phyloP scores from a whole-genome alignment of 805 yeast species.

The Ogataea methylovora region DNA sequence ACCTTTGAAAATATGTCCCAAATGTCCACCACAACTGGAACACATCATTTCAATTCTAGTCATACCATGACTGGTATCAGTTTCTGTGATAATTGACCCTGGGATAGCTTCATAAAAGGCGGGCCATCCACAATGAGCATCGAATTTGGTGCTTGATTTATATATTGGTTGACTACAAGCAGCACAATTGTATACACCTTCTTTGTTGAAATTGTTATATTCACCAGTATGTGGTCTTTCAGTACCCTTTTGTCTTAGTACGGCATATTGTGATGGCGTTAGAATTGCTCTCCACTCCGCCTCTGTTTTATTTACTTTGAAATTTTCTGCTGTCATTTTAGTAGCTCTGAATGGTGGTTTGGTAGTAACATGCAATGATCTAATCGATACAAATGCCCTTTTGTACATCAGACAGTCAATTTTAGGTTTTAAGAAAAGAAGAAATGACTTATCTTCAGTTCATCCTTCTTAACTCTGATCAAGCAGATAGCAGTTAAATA shows the following conservation, averaged over 20 bases:
- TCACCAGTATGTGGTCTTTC: conserved; percentile 63
- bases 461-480: too few relatives aligned
- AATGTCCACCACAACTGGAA: conserved; percentile 81
- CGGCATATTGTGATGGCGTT: conserved; percentile 68
- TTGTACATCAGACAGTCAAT: too few relatives aligned
- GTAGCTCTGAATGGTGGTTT: too few relatives aligned
- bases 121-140: conserved; percentile 97
- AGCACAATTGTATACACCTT: conserved; percentile 76
- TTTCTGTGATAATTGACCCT: conserved; percentile 55
- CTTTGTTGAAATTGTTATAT: conserved; percentile 39
- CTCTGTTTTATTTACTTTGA: conserved; percentile 25
- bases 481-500: too few relatives aligned
- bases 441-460: too few relatives aligned
- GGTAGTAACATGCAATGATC: too few relatives aligned
- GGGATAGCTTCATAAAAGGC: conserved; percentile 89
- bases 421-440: too few relatives aligned
- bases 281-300: conserved; percentile 77
- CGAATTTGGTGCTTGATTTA: conserved; percentile 72
- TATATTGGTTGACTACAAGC: conserved; percentile 81
- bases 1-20: conserved; percentile 92
- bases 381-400: too few relatives aligned
- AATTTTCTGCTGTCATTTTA: too few relatives aligned
- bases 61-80: conserved; percentile 70
- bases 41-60: conserved; percentile 85
- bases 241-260: conserved; percentile 68